Percentiles rank a stretch among this genome's conserved stretches.
Conservation (phyloP, 495 filamentous ascomycete species). For the Xylaria venustula region DNA sequence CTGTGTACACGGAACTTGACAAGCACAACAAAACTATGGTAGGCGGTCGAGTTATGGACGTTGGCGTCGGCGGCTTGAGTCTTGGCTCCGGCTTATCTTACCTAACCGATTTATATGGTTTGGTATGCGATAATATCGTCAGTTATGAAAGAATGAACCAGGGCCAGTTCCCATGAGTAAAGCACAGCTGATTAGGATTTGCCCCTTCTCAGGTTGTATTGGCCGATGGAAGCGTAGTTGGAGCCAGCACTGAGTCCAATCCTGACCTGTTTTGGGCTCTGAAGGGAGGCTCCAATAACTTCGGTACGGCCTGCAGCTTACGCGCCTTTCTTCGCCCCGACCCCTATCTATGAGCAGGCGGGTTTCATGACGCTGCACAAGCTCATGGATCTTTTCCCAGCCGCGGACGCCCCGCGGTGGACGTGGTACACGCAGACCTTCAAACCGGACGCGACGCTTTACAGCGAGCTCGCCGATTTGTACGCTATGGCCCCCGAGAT, state of each 20-base stretch:
- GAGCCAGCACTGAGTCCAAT: conserved; percentile 39
- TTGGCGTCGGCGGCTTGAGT: conserved; percentile 60
- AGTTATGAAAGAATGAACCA: conserved; percentile 37
- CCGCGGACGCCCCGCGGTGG: too few relatives aligned
- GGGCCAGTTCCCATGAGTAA: too few relatives aligned
- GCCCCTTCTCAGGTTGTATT: conserved; percentile 40
- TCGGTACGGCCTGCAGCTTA: too few relatives aligned
- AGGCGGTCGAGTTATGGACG: conserved; percentile 53
- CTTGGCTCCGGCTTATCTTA: conserved; percentile 58
- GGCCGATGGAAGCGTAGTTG: conserved; percentile 46
- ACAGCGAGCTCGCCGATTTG: too few relatives aligned
- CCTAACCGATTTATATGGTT: conserved; percentile 47
- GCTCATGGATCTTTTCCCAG: too few relatives aligned
- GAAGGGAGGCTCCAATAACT: conserved; percentile 58
- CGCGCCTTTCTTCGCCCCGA: too few relatives aligned
- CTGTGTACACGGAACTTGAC: conserved; percentile 53
- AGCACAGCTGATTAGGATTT: too few relatives aligned
- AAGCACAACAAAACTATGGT: conserved; percentile 44
- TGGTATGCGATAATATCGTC: conserved; percentile 48
- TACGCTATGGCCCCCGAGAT: too few relatives aligned
- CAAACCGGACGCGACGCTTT: too few relatives aligned
- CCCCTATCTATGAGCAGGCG: too few relatives aligned
- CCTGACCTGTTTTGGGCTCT: conserved; percentile 57
- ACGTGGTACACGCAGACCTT: too few relatives aligned
- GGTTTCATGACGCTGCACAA: too few relatives aligned